A percentile compares a stretch with the other conserved stretches of the same genome.
Evolutionary conservation across 352 stramenopile genomes (phyloP).

Genomic region (Plasmopara halstedii): DNA sequence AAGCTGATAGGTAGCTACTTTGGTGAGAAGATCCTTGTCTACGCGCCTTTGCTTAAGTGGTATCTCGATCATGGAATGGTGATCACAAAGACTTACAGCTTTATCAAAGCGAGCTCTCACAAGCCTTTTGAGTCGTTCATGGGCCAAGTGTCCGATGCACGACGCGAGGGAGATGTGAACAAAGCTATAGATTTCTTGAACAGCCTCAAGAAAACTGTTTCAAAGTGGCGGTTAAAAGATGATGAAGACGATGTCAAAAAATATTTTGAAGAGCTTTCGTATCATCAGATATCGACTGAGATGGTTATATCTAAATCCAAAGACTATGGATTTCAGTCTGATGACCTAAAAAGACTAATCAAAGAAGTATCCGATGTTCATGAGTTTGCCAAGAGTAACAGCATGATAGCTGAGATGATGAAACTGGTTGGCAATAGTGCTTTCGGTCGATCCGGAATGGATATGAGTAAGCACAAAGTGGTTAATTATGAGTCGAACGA

Average conservation of each 20-base stretch:
- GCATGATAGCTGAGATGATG: too few relatives aligned
- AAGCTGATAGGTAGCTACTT: too few relatives aligned
- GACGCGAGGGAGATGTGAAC: background rate
- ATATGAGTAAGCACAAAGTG: too few relatives aligned
- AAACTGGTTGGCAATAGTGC: too few relatives aligned
- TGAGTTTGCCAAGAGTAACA: background rate
- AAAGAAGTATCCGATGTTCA: background rate
- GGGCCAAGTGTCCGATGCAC: background rate
- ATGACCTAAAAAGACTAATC: background rate
- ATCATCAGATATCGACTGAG: background rate
- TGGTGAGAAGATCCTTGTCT: too few relatives aligned
- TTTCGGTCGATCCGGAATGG: too few relatives aligned
- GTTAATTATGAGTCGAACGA: too few relatives aligned
- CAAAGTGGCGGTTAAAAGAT: background rate
- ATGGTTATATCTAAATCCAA: background rate
- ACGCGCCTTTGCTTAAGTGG: too few relatives aligned
- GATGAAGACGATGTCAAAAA: background rate
- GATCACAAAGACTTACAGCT: too few relatives aligned
- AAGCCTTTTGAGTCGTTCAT: background rate
- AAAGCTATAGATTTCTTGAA: background rate
- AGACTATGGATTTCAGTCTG: background rate
- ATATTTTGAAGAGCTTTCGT: background rate
- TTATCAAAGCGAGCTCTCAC: too few relatives aligned
- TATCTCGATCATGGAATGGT: too few relatives aligned
- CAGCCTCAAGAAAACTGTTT: background rate